A percentile compares a stretch with the other conserved stretches of the same genome.
Evolutionary conservation across 768 basidiomycete genomes (phyloP).

Genomic region (Butyriboletus loyo): DNA sequence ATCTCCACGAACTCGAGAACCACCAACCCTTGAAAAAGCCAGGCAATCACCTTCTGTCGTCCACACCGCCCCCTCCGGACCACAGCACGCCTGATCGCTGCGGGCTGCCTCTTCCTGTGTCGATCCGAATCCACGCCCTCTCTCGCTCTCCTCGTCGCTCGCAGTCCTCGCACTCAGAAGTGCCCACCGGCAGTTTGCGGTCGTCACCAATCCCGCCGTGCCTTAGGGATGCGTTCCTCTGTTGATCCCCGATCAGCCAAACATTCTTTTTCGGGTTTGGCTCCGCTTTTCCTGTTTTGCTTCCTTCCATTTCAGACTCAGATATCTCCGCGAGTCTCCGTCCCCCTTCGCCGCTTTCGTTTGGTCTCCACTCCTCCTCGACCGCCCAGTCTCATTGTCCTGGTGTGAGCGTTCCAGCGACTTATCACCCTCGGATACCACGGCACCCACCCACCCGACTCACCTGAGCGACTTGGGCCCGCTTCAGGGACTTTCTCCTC

Average conservation of each 20-base stretch:
- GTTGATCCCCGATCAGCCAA: slow-evolving; percentile 65
- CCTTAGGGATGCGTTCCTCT: slow-evolving; percentile 36
- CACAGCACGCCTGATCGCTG: neutral
- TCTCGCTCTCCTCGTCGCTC: neutral
- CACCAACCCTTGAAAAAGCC: slow-evolving; percentile 5
- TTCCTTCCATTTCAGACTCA: slow-evolving; percentile 18
- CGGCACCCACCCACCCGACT: neutral
- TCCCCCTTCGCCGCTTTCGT: slow-evolving; percentile 11
- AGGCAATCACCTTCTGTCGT: slow-evolving; percentile 21
- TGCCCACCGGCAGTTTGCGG: slow-evolving; percentile 27
- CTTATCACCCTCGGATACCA: slow-evolving; percentile 16
- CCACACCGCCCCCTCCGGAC: neutral
- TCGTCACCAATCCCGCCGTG: slow-evolving; percentile 26
- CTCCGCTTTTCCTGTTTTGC: slow-evolving; percentile 27
- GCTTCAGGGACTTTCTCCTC: slow-evolving; percentile 24
- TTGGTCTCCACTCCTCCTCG: too few species aligned
- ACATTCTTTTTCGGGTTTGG: slow-evolving; percentile 33
- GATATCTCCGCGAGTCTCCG: slow-evolving; percentile 28
- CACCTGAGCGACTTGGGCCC: slow-evolving; percentile 19
- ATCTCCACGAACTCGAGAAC: slow-evolving; percentile 30
- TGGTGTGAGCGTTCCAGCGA: neutral
- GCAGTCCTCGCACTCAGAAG: neutral
- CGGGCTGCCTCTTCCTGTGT: neutral
- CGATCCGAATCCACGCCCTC: neutral
- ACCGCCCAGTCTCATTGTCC: too few species aligned